Evolutionary conservation across 1,139 yeast species (phyloP), one percentile per base, ranked within the genome.

Genomic region (Hyphopichia pseudoburtonii): DNA sequence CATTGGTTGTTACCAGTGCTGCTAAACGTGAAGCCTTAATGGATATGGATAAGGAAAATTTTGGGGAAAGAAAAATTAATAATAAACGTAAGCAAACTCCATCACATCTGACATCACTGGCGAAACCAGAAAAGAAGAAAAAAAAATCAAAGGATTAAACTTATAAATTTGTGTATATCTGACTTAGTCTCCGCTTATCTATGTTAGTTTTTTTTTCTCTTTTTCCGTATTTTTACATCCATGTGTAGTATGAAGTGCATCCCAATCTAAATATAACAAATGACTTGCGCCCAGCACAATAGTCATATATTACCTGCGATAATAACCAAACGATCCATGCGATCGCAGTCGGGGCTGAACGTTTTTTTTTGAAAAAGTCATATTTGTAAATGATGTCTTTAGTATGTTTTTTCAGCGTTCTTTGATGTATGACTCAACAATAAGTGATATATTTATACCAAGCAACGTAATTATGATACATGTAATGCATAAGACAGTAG

Each of bases 21-120:
- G 97, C 97, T 17, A 89, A 87, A 63, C 76, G 97, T 49, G 96
- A 89, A 60, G 85, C 96, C 3, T 60, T 83, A 43, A 79, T 92
- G 86, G 96, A 86, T 33, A 89, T 92, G 97, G 97, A 92, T 43
- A 80, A 77, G 48, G 97, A 86, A 44, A 76, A 80, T 25, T 89
- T 89, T 57, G 97, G 97, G 9, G 92, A 86, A 51, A 75, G 78
- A 49, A 76, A 73, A 44, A 75, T 71, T 50, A 73, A 68, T 26
- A 80, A 81, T 43, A 78, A 71, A 49, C 66, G 64, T 50, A 84
- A 75, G 54, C 57, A 57, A 29, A 30, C n/a, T n/a, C n/a, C n/a
- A n/a, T n/a, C n/a, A n/a, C n/a, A n/a, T n/a, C n/a, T n/a, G n/a
- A n/a, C 26, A 27, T 19, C 32, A 30, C 38, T 29, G 26, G 16